These are phyloP conservation scores for Aspergillus hancockii DNA, from an alignment of 495 filamentous ascomycete genomes.

Conservation along the genomic window DNA sequence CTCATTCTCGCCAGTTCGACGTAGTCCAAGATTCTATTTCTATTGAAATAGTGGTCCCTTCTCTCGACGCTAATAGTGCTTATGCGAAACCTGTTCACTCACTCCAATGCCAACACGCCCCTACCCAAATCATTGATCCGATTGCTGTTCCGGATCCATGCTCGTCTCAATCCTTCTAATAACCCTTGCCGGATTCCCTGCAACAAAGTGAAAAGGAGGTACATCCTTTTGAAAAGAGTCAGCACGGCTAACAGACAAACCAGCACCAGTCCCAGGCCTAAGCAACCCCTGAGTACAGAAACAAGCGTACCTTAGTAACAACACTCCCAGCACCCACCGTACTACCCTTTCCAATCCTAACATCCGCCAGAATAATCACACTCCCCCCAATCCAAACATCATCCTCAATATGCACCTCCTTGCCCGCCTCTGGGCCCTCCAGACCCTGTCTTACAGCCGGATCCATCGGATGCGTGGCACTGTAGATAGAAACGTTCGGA, in stretches of 20 bases:
- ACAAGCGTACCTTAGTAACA: conserved; percentile 69
- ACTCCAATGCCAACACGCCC: too few species aligned
- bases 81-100: too few species aligned
- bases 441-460: conserved; percentile 67
- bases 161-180: conserved; percentile 47
- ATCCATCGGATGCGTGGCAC: conserved; percentile 72
- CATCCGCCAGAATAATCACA: conserved; percentile 67
- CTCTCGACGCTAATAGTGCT: too few species aligned
- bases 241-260: background rate
- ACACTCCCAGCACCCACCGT: conserved; percentile 79
- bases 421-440: conserved; percentile 70
- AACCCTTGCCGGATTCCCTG: conserved; percentile 64
- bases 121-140: too few species aligned
- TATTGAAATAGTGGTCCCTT: too few species aligned
- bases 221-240: conserved; percentile 42
- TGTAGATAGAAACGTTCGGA: conserved; percentile 68
- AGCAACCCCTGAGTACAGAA: too few species aligned
- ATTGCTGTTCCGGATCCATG: conserved; percentile 21
- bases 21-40: too few species aligned
- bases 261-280: too few species aligned
- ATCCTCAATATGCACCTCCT: conserved; percentile 73
- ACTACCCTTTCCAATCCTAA: conserved; percentile 70
- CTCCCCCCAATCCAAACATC: conserved; percentile 85
- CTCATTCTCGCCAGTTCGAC: too few species aligned
- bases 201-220: conserved; percentile 56